Evolutionary conservation across 75 land plant species (phyloP).

Genomic region (Selaginella moellendorffii): DNA sequence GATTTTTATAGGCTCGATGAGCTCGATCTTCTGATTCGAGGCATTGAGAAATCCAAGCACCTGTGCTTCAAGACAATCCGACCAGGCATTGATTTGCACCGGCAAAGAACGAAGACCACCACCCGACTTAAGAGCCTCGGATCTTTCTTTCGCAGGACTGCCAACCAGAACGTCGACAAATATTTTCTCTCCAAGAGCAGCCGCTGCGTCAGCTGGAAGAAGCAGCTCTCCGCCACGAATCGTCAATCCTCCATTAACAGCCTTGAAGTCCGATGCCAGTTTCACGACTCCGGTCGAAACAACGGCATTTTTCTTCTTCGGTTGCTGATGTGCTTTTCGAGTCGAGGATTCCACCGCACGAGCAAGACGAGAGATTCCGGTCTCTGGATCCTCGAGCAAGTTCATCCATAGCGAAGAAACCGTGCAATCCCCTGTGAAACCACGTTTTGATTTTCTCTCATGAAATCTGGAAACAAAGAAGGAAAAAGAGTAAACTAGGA

Average conservation of each 20-base stretch:
- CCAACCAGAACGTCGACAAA: constrained; percentile 22
- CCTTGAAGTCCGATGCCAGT: constrained; percentile 16
- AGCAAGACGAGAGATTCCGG: constrained; percentile 22
- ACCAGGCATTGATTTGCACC: constrained; percentile 19
- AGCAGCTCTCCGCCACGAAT: constrained; percentile 19
- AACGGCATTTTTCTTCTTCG: not conserved
- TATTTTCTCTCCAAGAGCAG: constrained; percentile 20
- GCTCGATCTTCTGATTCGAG: constrained; percentile 14
- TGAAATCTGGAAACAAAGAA: not conserved
- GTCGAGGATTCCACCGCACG: constrained; percentile 25
- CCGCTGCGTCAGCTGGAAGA: constrained; percentile 24
- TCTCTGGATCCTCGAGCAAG: constrained; percentile 19
- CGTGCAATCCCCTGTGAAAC: constrained; percentile 23
- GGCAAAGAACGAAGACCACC: constrained; percentile 4
- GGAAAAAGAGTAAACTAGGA: not conserved
- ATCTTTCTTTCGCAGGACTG: constrained; percentile 14
- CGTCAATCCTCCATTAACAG: constrained; percentile 20
- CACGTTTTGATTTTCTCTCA: not conserved
- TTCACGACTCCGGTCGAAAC: constrained; percentile 8
- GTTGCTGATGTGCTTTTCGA: constrained; percentile 5
- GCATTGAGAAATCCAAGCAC: constrained; percentile 22
- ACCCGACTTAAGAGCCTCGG: constrained; percentile 3
- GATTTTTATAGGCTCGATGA: constrained; percentile 24
- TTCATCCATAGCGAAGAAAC: constrained; percentile 22
- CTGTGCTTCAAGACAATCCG: constrained; percentile 26